Evolutionary conservation across 208 protist species (phyloP), one percentile per base, ranked within the genome.

Genomic region (Trypanosoma vivax): DNA sequence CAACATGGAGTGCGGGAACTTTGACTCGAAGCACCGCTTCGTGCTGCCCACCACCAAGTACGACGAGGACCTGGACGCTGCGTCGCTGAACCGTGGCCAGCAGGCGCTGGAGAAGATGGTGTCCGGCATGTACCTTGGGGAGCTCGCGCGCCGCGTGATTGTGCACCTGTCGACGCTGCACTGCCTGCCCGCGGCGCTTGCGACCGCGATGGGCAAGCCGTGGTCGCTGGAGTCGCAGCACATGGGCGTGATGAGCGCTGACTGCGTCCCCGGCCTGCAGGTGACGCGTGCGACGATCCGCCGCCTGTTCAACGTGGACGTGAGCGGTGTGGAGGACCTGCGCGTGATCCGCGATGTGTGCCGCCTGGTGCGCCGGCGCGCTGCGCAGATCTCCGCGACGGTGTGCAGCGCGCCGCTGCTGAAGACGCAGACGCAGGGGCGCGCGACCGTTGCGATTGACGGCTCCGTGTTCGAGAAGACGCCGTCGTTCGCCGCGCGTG

Each of bases 1-100:
- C 69, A 95, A 95, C 73, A 95, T 92, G 75, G 90, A 96, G 65
- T 94, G 84, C 71, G 90, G 87, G 39, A 88, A 87, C 70, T 92
- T 92, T 55, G 90, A 92, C 57, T 85, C 76, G 52, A 83, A 79
- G 60, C 74, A 83, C 69, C 76, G 73, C 62, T 73, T 67, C 47
- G 52, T 64, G 30, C 81, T 95, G 23, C 82, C 84, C 35, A 73
- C 71, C 52, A 90, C 84, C 39, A 42, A 38, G 47, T 88, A 79
- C 67, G 88, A 94, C 49, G 65, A 81, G 50, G 65, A 68, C 23
- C 70, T 92, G 51, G 88, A 94, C 42, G 40, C 43, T 6, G 58
- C 59, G 37, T 83, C 81, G 14, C 60, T 65, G 42, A 92, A 94
- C 72, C 51, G 52, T 31, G 83, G 80, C 3, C 39, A 65, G 51